Evolutionary conservation across 2,329 filamentous ascomycete species (phyloP).

Genomic region (Ceratocystis smalleyi): DNA sequence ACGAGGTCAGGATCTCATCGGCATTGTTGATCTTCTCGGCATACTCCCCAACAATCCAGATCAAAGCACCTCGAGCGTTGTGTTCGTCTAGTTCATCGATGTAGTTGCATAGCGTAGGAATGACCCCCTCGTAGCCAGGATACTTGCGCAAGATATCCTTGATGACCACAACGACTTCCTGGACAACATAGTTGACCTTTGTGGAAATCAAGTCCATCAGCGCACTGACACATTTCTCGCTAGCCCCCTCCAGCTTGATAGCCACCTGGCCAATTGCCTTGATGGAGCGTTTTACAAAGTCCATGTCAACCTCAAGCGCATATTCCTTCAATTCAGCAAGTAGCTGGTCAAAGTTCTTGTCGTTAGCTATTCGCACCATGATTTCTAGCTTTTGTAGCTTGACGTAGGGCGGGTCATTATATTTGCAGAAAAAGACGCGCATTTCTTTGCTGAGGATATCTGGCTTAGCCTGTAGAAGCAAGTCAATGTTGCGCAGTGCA

Average conservation of each 20-base stretch:
- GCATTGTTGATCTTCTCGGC: constrained; percentile 98
- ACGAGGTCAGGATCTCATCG: constrained; percentile 79
- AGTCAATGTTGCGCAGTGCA: constrained; percentile 85
- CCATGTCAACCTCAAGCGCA: constrained; percentile 96
- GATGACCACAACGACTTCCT: constrained; percentile 97
- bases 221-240: constrained; percentile 89
- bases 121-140: constrained; percentile 93
- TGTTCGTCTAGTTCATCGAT: constrained; percentile 96
- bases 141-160: constrained; percentile 98
- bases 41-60: constrained; percentile 98
- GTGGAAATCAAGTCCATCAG: constrained; percentile 87
- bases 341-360: constrained; percentile 88
- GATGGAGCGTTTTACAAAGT: constrained; percentile 86
- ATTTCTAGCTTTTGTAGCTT: constrained; percentile 97
- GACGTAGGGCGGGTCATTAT: constrained; percentile 94
- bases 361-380: constrained; percentile 97
- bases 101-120: constrained; percentile 86
- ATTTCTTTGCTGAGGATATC: constrained; percentile 96
- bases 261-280: constrained; percentile 95
- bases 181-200: constrained; percentile 97
- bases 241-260: constrained; percentile 93
- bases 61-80: constrained; percentile 73
- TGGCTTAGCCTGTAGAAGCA: constrained; percentile 86
- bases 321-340: constrained; percentile 94
- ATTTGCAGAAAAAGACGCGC: constrained; percentile 98